These are phyloP conservation scores for Podaxis sp. DNA, from an alignment of 768 basidiomycete species.

Conservation along the genomic window DNA sequence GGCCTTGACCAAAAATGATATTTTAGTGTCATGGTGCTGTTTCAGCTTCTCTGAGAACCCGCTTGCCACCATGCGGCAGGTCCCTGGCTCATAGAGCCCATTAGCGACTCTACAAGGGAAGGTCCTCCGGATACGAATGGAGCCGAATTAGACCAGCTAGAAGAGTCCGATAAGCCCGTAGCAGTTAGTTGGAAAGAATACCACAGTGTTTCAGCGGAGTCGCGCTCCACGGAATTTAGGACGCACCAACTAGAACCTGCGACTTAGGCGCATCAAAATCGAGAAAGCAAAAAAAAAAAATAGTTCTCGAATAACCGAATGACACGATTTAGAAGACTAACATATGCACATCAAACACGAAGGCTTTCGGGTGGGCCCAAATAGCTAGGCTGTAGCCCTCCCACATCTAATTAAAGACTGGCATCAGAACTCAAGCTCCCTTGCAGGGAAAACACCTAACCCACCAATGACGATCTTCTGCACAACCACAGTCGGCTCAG, in stretches of 20 bases:
- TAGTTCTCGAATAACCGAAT: background rate
- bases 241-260: background rate
- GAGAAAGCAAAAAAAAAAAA: background rate
- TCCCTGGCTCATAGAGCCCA: too few relatives aligned
- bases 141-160: background rate
- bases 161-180: background rate
- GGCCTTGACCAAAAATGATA: background rate
- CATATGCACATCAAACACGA: slow-evolving; percentile 13
- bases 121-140: too few relatives aligned
- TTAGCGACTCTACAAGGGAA: too few relatives aligned
- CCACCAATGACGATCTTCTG: slow-evolving; percentile 57
- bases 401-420: slow-evolving; percentile 36
- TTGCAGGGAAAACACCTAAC: slow-evolving; percentile 2
- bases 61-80: too few relatives aligned
- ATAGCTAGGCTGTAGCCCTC: slow-evolving; percentile 50
- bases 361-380: slow-evolving; percentile 62
- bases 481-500: slow-evolving; percentile 54
- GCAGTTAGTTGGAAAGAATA: background rate
- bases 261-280: background rate
- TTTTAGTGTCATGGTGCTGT: background rate
- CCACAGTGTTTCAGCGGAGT: background rate
- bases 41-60: background rate
- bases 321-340: background rate
- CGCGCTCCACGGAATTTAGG: background rate
- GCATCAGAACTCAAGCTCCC: background rate